Conservation (phyloP, 129 eudicot genomes). For the Chrysanthemum makinoi region DNA sequence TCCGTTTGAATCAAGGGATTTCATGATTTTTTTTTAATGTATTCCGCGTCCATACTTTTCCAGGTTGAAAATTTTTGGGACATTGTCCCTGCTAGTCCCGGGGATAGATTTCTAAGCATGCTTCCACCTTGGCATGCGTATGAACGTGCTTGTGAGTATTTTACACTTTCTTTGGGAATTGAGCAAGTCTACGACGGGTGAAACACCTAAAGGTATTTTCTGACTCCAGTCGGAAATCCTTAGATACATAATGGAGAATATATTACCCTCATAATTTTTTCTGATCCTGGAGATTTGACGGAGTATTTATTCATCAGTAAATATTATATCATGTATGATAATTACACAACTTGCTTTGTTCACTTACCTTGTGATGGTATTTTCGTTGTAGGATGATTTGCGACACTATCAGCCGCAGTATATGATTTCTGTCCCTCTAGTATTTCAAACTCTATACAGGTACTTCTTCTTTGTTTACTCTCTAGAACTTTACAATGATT, state of each 20-base stretch:
- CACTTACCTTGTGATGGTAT: constrained; percentile 20
- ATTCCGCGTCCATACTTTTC: constrained; percentile 1
- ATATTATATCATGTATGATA: constrained; percentile 9
- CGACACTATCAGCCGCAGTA: constrained; percentile 76
- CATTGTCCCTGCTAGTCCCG: constrained; percentile 76
- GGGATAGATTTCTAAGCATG: constrained; percentile 93
- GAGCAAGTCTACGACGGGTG: constrained; percentile 84
- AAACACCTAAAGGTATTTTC: constrained; percentile 67
- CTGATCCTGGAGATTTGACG: constrained; percentile 4
- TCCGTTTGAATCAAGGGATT: constrained; percentile 1
- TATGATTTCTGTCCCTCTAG: constrained; percentile 88
- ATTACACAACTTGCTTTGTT: constrained; percentile 8
- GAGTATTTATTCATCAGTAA: constrained; percentile 6
- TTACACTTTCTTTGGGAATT: constrained; percentile 63
- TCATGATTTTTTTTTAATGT: too few relatives aligned
- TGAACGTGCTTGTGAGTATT: constrained; percentile 89
- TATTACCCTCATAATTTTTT: not conserved
- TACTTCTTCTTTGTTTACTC: constrained; percentile 28
- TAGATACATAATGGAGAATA: constrained; percentile 7
- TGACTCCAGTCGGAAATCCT: constrained; percentile 7
- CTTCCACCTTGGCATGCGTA: constrained; percentile 99
- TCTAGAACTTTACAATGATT: not conserved
- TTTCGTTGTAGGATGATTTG: constrained; percentile 81
- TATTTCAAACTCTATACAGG: constrained; percentile 91
- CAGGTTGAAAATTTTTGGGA: constrained; percentile 70